phyloP scores from a whole-genome alignment of 805 yeast genomes.

The Tetrapisispora phaffii region DNA sequence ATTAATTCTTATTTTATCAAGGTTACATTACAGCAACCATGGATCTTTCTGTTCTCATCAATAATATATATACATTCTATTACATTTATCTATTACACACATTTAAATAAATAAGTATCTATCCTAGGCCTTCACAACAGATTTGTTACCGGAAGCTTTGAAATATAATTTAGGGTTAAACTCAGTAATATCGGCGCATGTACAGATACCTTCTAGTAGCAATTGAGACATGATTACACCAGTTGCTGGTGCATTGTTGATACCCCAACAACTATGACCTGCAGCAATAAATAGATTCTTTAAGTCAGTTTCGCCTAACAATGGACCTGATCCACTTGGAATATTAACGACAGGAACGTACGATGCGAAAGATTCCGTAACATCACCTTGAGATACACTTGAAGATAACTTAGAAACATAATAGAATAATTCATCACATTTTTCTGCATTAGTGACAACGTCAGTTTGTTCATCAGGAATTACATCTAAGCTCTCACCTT shows the following conservation, averaged over 20 bases:
- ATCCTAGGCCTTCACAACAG: background rate
- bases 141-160: slow-evolving; percentile 43
- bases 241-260: slow-evolving; percentile 94
- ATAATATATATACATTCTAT: background rate
- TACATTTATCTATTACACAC: background rate
- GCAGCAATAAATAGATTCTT: slow-evolving; percentile 68
- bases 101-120: background rate
- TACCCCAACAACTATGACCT: slow-evolving; percentile 99
- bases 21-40: no score
- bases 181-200: slow-evolving; percentile 67
- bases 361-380: slow-evolving; percentile 85
- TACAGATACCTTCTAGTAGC: slow-evolving; percentile 73
- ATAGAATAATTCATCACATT: slow-evolving; percentile 78
- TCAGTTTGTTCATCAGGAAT: slow-evolving; percentile 92
- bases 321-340: slow-evolving; percentile 86
- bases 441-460: slow-evolving; percentile 75
- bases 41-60: background rate
- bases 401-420: slow-evolving; percentile 71
- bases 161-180: slow-evolving; percentile 82
- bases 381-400: slow-evolving; percentile 61
- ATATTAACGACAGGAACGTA: slow-evolving; percentile 90
- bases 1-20: no score
- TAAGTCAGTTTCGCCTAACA: slow-evolving; percentile 89
- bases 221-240: slow-evolving; percentile 89
- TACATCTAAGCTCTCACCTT: slow-evolving; percentile 83